These are phyloP conservation scores for Phytophthora crassamura DNA, from an alignment of 352 stramenopile species.

Conservation along the genomic window DNA sequence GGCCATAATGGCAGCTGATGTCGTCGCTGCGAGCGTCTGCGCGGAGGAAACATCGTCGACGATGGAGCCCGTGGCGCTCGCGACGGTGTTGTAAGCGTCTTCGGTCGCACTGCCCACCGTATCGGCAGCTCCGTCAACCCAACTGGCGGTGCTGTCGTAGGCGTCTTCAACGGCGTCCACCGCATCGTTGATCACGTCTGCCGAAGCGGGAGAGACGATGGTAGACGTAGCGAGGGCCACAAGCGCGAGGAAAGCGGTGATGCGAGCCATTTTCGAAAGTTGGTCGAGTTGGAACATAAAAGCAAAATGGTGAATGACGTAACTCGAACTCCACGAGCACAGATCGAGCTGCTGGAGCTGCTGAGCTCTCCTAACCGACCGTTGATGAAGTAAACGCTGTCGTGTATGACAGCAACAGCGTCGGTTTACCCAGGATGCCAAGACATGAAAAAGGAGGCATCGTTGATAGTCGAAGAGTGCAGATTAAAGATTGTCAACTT, in stretches of 20 bases:
- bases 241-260: constrained; percentile 16
- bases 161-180: constrained; percentile 30
- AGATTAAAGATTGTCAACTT: constrained; percentile 17
- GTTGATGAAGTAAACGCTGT: constrained; percentile 3
- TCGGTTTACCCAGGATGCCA: constrained; percentile 11
- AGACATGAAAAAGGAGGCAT: constrained; percentile 2
- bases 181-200: constrained; percentile 29
- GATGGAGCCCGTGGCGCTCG: constrained; percentile 32
- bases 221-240: constrained; percentile 5
- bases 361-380: background rate
- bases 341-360: background rate
- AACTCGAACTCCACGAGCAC: background rate
- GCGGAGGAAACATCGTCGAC: constrained; percentile 29
- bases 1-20: constrained; percentile 6
- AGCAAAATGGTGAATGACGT: constrained; percentile 22
- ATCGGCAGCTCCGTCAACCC: constrained; percentile 20
- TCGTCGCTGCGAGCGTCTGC: constrained; percentile 12
- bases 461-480: constrained; percentile 11
- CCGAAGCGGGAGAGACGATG: constrained; percentile 2
- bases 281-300: constrained; percentile 6
- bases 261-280: constrained; percentile 22
- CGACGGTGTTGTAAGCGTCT: constrained; percentile 24
- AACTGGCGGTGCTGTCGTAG: constrained; percentile 28
- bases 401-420: background rate
- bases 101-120: constrained; percentile 7